Evolutionary conservation across 176 grass and related monocot species (phyloP), one percentile per base, ranked within the genome.

Genomic region (Ampelocalamus luodianensis): DNA sequence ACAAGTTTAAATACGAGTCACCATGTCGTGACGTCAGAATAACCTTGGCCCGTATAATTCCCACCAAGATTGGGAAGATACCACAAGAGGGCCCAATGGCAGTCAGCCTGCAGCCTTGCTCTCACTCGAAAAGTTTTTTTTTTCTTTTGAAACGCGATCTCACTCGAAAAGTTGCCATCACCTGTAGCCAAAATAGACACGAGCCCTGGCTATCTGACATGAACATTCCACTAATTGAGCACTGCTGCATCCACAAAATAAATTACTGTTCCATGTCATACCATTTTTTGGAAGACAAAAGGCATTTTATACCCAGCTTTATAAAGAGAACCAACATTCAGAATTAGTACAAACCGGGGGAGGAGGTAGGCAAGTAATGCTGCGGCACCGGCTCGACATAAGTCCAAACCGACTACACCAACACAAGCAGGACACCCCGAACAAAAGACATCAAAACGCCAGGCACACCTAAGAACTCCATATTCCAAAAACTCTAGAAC

Each of bases 141-240:
- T 34, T 1, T 1, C 29, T 1, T 29, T 34, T 34, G 2, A 34
- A 34, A 34, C 32, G 32, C 32, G 32, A 34, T 29, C 22, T 11
- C 49, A 39, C 36, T 40, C 8, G 26, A 8, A 29, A 82, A 72
- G 39, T 60, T 32, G 53, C 23, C 23, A 82, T 61, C 54, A 61
- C 1, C 40, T 62, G 68, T 82, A 10, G 80, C 26, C 13, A 58
- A 81, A 82, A 62, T 62, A 36, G 54, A 11, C 26, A 65, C 43
- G 44, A 16, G 60, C 14, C 34, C 38, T 2, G 36, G 37, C 7
- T 15, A 26, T 51, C 62, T 51, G 62, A 38, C 63, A 80, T 48
- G 68, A 46, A 70, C 68, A 48, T 36, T 56, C 23, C 39, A 46
- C 61, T 48, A n/a, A 62, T 24, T 14, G 26, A 62, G 39, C 53